A percentile compares a stretch with the other conserved stretches of the same genome.
These are phyloP conservation scores for Ceratocystis smalleyi DNA, from an alignment of 2,329 filamentous ascomycete species.

Conservation along the genomic window DNA sequence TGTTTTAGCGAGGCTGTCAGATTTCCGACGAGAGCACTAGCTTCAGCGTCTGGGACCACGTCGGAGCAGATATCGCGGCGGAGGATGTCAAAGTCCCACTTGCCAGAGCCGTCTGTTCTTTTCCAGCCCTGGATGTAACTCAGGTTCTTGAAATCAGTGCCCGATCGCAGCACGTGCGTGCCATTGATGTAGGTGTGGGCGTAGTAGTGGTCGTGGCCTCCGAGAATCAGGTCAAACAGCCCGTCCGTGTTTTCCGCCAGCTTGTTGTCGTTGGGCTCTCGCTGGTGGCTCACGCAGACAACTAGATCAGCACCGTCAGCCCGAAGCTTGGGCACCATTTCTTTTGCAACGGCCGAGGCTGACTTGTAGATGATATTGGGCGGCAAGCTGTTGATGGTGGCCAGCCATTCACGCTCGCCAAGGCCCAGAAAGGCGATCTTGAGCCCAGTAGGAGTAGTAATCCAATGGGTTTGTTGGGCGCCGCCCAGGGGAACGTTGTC, in stretches of 20 bases:
- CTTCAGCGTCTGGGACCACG: constrained; percentile 30
- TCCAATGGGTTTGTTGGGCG: constrained; percentile 57
- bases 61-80: constrained; percentile 57
- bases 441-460: constrained; percentile 68
- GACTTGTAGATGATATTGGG: constrained; percentile 71
- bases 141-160: constrained; percentile 82
- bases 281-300: constrained; percentile 68
- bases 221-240: constrained; percentile 69
- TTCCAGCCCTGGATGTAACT: constrained; percentile 67
- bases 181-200: constrained; percentile 61
- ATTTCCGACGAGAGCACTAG: constrained; percentile 26
- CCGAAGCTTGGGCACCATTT: constrained; percentile 57
- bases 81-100: constrained; percentile 65
- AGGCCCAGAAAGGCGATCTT: constrained; percentile 76
- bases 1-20: constrained; percentile 58
- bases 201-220: constrained; percentile 85
- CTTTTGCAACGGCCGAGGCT: constrained; percentile 56
- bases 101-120: constrained; percentile 24
- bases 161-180: constrained; percentile 71
- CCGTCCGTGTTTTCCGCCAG: constrained; percentile 59
- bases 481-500: constrained; percentile 59
- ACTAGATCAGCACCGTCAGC: constrained; percentile 69
- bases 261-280: constrained; percentile 81
- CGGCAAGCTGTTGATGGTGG: constrained; percentile 73
- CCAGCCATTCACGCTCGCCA: constrained; percentile 77